These are phyloP conservation scores for Thielaviopsis punctulata DNA, from an alignment of 2,329 filamentous ascomycete genomes.

Conservation along the genomic window DNA sequence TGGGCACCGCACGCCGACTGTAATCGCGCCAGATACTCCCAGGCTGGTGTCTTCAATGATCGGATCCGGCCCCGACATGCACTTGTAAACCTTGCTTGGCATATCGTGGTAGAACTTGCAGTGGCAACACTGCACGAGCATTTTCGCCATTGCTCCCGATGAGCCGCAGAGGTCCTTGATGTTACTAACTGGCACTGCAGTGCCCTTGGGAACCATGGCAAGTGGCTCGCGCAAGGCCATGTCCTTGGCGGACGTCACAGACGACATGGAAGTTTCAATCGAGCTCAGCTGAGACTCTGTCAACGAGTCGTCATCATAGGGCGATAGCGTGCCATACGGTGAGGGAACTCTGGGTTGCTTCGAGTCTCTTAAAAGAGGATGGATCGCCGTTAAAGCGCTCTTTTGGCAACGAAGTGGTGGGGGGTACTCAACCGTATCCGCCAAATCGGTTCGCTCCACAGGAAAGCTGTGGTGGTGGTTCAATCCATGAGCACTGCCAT, in stretches of 20 bases:
- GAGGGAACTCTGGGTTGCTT: neutral
- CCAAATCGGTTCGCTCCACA: neutral
- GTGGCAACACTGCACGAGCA: slow-evolving; percentile 47
- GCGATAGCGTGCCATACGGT: slow-evolving; percentile 7
- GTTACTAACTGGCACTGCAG: neutral
- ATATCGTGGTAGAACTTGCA: slow-evolving; percentile 50
- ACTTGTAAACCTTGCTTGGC: slow-evolving; percentile 45
- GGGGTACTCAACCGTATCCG: neutral
- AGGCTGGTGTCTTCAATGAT: slow-evolving; percentile 33
- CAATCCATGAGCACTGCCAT: neutral
- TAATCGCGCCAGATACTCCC: slow-evolving; percentile 38
- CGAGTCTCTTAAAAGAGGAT: neutral
- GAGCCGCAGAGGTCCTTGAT: slow-evolving; percentile 3
- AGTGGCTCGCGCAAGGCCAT: neutral
- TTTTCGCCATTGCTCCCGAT: slow-evolving; percentile 35
- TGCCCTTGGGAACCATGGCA: neutral
- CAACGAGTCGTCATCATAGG: slow-evolving; percentile 6
- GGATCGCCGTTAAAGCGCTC: neutral
- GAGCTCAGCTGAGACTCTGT: slow-evolving; percentile 3
- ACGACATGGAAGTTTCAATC: slow-evolving; percentile 1
- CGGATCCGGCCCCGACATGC: slow-evolving; percentile 42
- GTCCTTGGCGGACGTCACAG: neutral
- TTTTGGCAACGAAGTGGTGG: slow-evolving; percentile 1
- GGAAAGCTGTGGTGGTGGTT: neutral
- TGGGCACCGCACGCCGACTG: slow-evolving; percentile 47